Evolutionary conservation across 345 rosid genomes (phyloP), one percentile per base, ranked within the genome.

Genomic region (Dipteronia sinensis): DNA sequence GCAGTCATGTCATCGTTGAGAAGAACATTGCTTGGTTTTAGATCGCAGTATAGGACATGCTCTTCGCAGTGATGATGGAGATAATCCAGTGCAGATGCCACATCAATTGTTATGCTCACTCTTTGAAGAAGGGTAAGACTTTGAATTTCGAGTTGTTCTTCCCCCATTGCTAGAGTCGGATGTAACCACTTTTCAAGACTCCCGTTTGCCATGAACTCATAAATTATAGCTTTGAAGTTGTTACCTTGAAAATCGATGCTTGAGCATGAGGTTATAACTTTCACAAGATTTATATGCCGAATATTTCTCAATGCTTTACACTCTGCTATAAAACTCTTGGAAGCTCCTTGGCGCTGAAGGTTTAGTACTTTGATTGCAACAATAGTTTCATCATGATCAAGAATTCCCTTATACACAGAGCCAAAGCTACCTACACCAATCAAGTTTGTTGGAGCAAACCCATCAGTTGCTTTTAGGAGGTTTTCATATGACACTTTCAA

Each of bases 1-100:
- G 58, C 83, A 67, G n/a, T 73, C 80, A 77, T 72, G 47, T 73
- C 34, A 3, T 17, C 38, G 15, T 81, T 75, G 0, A 81, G 64
- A 4, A 81, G 80, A 31, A 81, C 20, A 64, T 77, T 81, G 61
- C 62, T 77, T 0, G 83, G 72, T 65, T 81, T 81, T 2, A 81
- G 0, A 77, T 67, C 25, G 58, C 78, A 67, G 15, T 73, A 67
- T 6, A 73, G 34, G 27, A 73, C 11, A 0, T 38, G 76, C 15
- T 61, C 47, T 20, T 73, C 66, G 38, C 31, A 46, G 2, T 38
- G 67, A 17, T 59, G 67, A 73, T 59, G 76, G 4, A 71, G 75
- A 55, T 71, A 71, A 27, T 56, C 75, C 19, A 71, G 1, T 7
- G 31, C 75, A 56, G 8, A 53, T 7, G 75, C 75, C 42, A 71